phyloP scores from a whole-genome alignment of 2,329 filamentous ascomycete genomes.

The Paraphoma sp. region DNA sequence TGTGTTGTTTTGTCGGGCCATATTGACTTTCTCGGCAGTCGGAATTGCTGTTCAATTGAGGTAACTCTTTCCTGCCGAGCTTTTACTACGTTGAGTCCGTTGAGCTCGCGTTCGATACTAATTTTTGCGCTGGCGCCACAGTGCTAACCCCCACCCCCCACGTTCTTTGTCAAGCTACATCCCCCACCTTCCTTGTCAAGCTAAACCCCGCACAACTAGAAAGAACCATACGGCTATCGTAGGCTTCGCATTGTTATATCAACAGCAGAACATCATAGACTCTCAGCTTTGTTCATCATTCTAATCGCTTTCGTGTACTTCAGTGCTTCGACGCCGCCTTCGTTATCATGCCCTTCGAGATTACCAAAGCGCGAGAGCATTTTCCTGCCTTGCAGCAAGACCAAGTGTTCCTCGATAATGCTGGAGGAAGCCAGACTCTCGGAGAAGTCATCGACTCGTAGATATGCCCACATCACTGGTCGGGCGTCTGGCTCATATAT shows the following conservation, averaged over 20 bases:
- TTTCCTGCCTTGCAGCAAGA: constrained; percentile 73
- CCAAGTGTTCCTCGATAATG: constrained; percentile 80
- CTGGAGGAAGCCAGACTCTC: constrained; percentile 75
- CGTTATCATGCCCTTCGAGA: constrained; percentile 54
- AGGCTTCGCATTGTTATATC: not conserved
- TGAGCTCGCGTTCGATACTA: no score
- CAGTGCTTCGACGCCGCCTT: not conserved
- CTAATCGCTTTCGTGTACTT: not conserved
- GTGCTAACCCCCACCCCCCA: not conserved
- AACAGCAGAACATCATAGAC: not conserved
- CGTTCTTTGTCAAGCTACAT: constrained; percentile 6
- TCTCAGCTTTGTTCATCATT: not conserved
- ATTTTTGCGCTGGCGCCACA: no score
- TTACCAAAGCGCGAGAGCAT: constrained; percentile 61
- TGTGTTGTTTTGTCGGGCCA: no score
- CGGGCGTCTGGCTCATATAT: not conserved
- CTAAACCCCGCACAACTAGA: constrained; percentile 4
- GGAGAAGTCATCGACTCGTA: constrained; percentile 71
- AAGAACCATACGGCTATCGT: constrained; percentile 4
- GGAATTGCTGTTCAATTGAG: no score
- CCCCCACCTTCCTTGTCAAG: constrained; percentile 9
- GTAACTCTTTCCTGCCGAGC: no score
- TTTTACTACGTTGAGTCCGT: no score
- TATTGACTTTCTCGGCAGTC: no score
- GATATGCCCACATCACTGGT: constrained; percentile 23